Conservation (phyloP, 2,329 filamentous ascomycete genomes). For the Metarhizium sp. region DNA sequence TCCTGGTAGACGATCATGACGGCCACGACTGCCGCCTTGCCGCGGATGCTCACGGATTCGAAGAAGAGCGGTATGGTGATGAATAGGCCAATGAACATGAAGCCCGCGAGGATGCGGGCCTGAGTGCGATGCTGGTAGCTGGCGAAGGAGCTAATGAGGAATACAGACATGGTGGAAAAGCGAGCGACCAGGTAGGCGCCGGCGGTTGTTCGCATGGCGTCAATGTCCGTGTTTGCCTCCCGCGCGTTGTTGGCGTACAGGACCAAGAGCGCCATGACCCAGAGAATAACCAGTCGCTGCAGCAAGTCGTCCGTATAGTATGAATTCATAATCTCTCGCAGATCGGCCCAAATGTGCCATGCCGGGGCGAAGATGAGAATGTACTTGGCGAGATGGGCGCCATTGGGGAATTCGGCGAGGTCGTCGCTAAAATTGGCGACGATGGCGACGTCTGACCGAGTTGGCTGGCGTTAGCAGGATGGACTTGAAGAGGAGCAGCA, state of each 20-base stretch:
- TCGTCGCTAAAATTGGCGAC: slow-evolving; percentile 41
- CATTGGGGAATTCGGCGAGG: slow-evolving; percentile 34
- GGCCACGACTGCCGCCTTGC: slow-evolving; percentile 32
- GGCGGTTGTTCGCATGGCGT: slow-evolving; percentile 33
- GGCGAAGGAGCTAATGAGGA: slow-evolving; percentile 33
- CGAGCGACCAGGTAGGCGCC: slow-evolving; percentile 37
- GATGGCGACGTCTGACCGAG: slow-evolving; percentile 29
- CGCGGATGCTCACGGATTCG: slow-evolving; percentile 27
- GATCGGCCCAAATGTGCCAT: slow-evolving; percentile 41
- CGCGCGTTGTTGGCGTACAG: slow-evolving; percentile 39
- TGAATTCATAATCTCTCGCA: slow-evolving; percentile 41
- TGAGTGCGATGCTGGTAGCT: slow-evolving; percentile 37
- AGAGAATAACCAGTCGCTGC: slow-evolving; percentile 37
- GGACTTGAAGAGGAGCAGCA: neutral
- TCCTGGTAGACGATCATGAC: slow-evolving; percentile 33
- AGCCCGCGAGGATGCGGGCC: slow-evolving; percentile 31
- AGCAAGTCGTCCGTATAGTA: slow-evolving; percentile 41
- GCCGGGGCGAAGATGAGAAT: slow-evolving; percentile 37
- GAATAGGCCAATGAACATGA: slow-evolving; percentile 31
- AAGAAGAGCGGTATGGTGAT: slow-evolving; percentile 34
- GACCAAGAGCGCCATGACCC: slow-evolving; percentile 39
- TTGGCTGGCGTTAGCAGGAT: neutral
- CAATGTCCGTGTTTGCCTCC: slow-evolving; percentile 30
- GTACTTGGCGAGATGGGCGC: slow-evolving; percentile 35
- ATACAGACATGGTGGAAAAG: slow-evolving; percentile 28